Percentiles rank a stretch among this genome's conserved stretches.
phyloP scores from a whole-genome alignment of 1,284 basidiomycete species.

The Cystobasidium pallidum region DNA sequence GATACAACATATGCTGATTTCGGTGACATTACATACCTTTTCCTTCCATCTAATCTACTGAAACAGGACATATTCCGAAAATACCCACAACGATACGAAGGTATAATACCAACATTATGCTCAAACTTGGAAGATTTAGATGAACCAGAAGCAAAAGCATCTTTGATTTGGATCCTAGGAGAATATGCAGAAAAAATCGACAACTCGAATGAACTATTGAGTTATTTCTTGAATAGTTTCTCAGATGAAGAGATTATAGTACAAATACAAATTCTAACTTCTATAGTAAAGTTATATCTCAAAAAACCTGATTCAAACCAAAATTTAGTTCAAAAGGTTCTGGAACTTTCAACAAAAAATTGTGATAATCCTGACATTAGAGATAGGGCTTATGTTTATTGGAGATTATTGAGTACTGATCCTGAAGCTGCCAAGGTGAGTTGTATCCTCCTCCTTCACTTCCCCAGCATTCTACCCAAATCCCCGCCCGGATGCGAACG shows the following conservation, averaged over 20 bases:
- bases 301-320: conserved; percentile 91
- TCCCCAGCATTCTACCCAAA: too few relatives aligned
- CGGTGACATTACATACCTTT: not conserved
- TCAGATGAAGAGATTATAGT: conserved; percentile 87
- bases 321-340: conserved; percentile 81
- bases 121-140: conserved; percentile 94
- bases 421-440: conserved; percentile 86
- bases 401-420: conserved; percentile 89
- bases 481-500: too few relatives aligned
- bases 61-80: conserved; percentile 94
- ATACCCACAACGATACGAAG: conserved; percentile 97
- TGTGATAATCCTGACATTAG: conserved; percentile 97
- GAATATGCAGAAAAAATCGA: conserved; percentile 97
- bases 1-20: not conserved
- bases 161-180: conserved; percentile 97
- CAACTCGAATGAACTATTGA: conserved; percentile 89
- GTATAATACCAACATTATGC: conserved; percentile 91
- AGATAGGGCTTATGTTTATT: conserved; percentile 95
- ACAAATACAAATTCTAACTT: conserved; percentile 92
- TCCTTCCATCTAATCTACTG: too few relatives aligned
- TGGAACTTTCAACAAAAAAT: conserved; percentile 93
- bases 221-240: conserved; percentile 88
- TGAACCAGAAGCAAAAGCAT: conserved; percentile 96
- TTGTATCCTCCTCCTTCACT: conserved; percentile 25
- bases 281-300: conserved; percentile 94